Percentiles rank a stretch among this genome's conserved stretches.
phyloP scores from a whole-genome alignment of 2,329 filamentous ascomycete species.

The Stachybotrys chlorohalonatus region DNA sequence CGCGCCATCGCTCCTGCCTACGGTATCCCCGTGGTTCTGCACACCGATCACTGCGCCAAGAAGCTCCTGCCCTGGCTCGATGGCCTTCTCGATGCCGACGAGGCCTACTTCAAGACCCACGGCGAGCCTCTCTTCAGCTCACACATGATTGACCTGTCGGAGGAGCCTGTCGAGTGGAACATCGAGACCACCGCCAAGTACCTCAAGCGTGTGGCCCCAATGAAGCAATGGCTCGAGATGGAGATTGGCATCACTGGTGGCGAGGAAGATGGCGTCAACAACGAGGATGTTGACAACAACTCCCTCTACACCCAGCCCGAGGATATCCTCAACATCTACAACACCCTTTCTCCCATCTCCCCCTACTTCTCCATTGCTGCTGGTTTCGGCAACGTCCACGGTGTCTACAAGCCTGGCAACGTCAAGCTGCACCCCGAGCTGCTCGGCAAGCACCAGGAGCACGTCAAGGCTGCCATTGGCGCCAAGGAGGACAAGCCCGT shows the following conservation, averaged over 20 bases:
- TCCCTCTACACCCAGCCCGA: constrained; percentile 96
- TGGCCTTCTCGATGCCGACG: constrained; percentile 89
- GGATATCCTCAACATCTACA: constrained; percentile 88
- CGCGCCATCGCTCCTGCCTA: constrained; percentile 79
- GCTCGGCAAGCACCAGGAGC: constrained; percentile 90
- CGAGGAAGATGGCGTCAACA: constrained; percentile 98
- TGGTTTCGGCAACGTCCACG: constrained; percentile 98
- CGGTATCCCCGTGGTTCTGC: constrained; percentile 82
- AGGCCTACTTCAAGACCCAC: constrained; percentile 88
- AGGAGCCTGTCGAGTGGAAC: constrained; percentile 86
- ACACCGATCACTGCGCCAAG: constrained; percentile 99
- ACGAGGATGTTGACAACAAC: constrained; percentile 94
- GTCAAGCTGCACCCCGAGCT: constrained; percentile 95
- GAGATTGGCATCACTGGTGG: constrained; percentile 81
- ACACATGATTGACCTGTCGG: constrained; percentile 98
- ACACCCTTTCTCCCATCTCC: constrained; percentile 74
- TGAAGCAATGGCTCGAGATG: constrained; percentile 99
- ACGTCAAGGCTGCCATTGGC: constrained; percentile 72
- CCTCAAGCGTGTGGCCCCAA: constrained; percentile 84
- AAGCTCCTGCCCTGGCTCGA: constrained; percentile 98
- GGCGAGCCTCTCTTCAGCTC: constrained; percentile 89
- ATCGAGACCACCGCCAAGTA: constrained; percentile 87
- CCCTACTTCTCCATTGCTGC: constrained; percentile 98
- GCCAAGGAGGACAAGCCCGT: constrained; percentile 78
- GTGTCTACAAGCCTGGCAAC: constrained; percentile 97